Percentiles rank a stretch among this genome's conserved stretches.
These are phyloP conservation scores for Leishmania mexicana DNA, from an alignment of 208 protist genomes.

Conservation along the genomic window DNA sequence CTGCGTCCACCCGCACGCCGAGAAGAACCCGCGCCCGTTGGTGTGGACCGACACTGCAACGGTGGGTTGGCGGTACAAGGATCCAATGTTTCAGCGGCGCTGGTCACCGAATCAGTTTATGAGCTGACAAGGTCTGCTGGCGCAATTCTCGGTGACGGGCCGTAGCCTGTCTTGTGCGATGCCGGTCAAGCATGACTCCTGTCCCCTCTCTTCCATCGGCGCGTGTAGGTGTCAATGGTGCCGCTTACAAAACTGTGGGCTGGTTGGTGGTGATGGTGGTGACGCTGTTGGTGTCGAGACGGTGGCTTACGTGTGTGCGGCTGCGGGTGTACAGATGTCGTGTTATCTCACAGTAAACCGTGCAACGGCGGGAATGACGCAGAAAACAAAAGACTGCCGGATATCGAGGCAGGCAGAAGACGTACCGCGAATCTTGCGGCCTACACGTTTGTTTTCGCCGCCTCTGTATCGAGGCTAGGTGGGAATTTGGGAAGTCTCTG, in stretches of 20 bases:
- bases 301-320: not conserved
- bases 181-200: not conserved
- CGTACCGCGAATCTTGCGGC: not conserved
- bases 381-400: not conserved
- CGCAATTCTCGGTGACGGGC: not conserved
- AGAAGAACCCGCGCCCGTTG: constrained; percentile 88
- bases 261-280: not conserved
- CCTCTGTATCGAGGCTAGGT: not conserved
- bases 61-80: constrained; percentile 77
- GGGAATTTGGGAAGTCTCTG: not conserved
- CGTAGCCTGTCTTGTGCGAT: not conserved
- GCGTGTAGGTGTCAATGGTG: not conserved
- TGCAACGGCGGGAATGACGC: not conserved
- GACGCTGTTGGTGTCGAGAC: not conserved
- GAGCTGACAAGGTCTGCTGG: constrained; percentile 27
- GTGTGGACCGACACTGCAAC: constrained; percentile 68
- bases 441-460: not conserved
- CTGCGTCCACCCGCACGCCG: constrained; percentile 82
- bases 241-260: not conserved
- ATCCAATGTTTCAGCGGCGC: constrained; percentile 80
- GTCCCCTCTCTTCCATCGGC: not conserved
- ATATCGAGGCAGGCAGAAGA: not conserved
- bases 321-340: not conserved
- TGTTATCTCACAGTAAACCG: not conserved
- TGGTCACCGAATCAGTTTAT: constrained; percentile 91